A percentile compares a stretch with the other conserved stretches of the same genome.
phyloP scores from a whole-genome alignment of 495 filamentous ascomycete genomes.

The Usnea hakonensis region DNA sequence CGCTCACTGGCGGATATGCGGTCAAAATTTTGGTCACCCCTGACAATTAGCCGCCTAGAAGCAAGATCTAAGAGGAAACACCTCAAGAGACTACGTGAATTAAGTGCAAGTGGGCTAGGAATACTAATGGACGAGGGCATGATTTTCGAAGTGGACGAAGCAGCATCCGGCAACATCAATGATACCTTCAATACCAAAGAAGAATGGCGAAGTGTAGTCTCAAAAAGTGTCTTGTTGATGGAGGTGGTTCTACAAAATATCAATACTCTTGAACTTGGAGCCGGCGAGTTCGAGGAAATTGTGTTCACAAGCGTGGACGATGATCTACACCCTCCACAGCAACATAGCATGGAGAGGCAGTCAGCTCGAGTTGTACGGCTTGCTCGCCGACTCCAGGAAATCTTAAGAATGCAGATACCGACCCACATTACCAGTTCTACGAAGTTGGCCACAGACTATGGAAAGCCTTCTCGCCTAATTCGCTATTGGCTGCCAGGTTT shows the following conservation, averaged over 20 bases:
- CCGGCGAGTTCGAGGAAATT: constrained; percentile 66
- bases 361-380: constrained; percentile 46
- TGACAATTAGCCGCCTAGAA: constrained; percentile 61
- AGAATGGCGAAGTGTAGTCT: constrained; percentile 65
- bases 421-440: constrained; percentile 47
- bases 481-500: constrained; percentile 78
- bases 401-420: constrained; percentile 55
- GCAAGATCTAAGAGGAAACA: constrained; percentile 58
- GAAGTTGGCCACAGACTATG: constrained; percentile 47
- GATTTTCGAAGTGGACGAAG: constrained; percentile 46
- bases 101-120: constrained; percentile 79
- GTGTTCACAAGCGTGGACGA: constrained; percentile 58
- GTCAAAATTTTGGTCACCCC: constrained; percentile 55
- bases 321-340: constrained; percentile 42
- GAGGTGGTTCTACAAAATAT: constrained; percentile 64
- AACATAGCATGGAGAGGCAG: constrained; percentile 20
- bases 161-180: constrained; percentile 35
- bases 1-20: constrained; percentile 52
- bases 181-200: constrained; percentile 37
- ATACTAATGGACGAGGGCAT: constrained; percentile 78
- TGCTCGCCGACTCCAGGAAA: constrained; percentile 55
- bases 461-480: constrained; percentile 65
- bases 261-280: constrained; percentile 42
- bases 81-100: constrained; percentile 59
- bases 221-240: constrained; percentile 69